Percentiles rank a stretch among this genome's conserved stretches.
Evolutionary conservation across 2,329 filamentous ascomycete species (phyloP).

Genomic region (Talaromyces atroroseus): DNA sequence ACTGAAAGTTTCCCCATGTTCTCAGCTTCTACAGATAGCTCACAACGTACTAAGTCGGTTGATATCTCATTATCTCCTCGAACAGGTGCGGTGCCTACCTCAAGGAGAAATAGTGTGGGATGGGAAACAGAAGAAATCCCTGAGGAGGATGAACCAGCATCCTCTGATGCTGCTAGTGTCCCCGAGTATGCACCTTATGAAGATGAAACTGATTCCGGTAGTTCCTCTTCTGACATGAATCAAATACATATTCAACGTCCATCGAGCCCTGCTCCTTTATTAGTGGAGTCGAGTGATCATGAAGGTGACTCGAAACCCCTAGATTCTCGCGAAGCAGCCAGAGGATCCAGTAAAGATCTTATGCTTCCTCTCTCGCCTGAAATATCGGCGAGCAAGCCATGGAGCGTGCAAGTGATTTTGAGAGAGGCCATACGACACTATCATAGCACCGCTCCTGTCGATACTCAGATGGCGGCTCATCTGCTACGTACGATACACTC

Average conservation of each 20-base stretch:
- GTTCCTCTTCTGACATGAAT: constrained; percentile 20
- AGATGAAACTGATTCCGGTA: constrained; percentile 22
- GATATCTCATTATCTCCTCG: constrained; percentile 45
- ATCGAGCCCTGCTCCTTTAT: constrained; percentile 30
- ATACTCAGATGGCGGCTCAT: constrained; percentile 38
- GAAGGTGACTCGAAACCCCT: constrained; percentile 15
- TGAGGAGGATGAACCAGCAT: constrained; percentile 16
- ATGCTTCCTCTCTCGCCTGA: constrained; percentile 30
- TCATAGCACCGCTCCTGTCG: constrained; percentile 32
- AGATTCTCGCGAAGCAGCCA: background rate
- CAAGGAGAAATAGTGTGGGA: constrained; percentile 18
- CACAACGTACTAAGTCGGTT: constrained; percentile 48
- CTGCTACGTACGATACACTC: constrained; percentile 36
- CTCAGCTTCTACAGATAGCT: constrained; percentile 56
- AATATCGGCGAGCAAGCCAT: constrained; percentile 30
- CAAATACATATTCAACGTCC: constrained; percentile 42
- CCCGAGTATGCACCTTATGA: constrained; percentile 19
- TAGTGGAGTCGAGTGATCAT: constrained; percentile 32
- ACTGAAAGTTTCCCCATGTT: constrained; percentile 61
- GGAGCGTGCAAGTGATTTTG: constrained; percentile 35
- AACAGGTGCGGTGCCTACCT: constrained; percentile 21
- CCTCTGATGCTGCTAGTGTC: constrained; percentile 12
- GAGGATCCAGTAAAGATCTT: constrained; percentile 17
- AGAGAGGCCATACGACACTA: constrained; percentile 38
- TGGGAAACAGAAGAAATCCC: constrained; percentile 19